A percentile compares a stretch with the other conserved stretches of the same genome.
phyloP scores from a whole-genome alignment of 352 stramenopile genomes.

The Globisporangium spiculum region DNA sequence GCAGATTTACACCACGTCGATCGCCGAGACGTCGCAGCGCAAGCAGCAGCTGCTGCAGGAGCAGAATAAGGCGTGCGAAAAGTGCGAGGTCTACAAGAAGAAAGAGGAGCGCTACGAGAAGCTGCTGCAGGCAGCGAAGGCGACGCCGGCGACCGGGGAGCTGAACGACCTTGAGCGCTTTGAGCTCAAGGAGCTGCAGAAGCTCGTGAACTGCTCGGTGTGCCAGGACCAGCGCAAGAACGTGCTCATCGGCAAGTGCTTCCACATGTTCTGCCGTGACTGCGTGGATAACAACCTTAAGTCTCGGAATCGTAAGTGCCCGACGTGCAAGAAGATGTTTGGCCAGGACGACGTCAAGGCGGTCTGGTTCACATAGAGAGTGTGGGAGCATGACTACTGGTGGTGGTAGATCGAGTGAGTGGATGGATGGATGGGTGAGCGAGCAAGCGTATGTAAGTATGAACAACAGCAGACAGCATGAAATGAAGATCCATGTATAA shows the following conservation, averaged over 20 bases:
- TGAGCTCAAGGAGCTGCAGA: constrained; percentile 79
- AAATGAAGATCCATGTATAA: not conserved
- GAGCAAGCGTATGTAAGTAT: not conserved
- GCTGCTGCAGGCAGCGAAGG: constrained; percentile 35
- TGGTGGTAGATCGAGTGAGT: constrained; percentile 23
- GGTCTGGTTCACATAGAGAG: constrained; percentile 75
- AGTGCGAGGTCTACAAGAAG: constrained; percentile 52
- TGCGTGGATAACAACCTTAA: constrained; percentile 88
- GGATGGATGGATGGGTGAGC: not conserved
- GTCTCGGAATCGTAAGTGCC: constrained; percentile 87
- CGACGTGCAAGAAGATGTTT: constrained; percentile 91
- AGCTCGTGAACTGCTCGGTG: constrained; percentile 82
- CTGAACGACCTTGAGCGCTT: constrained; percentile 75
- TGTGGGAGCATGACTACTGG: not conserved
- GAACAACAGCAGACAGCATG: not conserved
- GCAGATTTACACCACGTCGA: constrained; percentile 48
- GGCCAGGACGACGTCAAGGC: constrained; percentile 85
- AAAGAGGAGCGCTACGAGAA: constrained; percentile 53
- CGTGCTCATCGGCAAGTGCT: constrained; percentile 88
- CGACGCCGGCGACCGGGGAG: constrained; percentile 29
- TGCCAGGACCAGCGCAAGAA: constrained; percentile 84
- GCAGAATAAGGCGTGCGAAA: constrained; percentile 49
- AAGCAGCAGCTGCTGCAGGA: constrained; percentile 54
- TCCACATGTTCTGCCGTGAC: constrained; percentile 88
- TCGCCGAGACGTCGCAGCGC: constrained; percentile 43